phyloP scores from a whole-genome alignment of 345 rosid genomes.

The Citrus sp. region DNA sequence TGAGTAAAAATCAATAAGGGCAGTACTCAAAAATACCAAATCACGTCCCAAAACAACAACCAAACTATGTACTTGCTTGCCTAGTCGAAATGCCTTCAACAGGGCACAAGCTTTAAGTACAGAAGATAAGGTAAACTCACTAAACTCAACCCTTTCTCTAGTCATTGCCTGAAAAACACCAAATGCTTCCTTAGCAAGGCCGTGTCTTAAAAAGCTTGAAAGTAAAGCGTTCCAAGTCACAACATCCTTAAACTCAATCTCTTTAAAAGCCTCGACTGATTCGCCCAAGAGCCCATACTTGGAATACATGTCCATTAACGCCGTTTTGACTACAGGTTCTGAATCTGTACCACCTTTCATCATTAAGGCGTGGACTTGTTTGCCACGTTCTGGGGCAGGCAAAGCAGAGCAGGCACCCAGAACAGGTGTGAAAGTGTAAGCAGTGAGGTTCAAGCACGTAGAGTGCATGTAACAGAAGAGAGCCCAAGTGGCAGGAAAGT shows the following conservation, averaged over 20 bases:
- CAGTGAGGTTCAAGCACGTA: constrained; percentile 35
- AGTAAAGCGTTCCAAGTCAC: constrained; percentile 78
- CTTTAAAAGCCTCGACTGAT: constrained; percentile 49
- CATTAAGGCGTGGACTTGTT: constrained; percentile 74
- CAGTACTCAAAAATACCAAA: constrained; percentile 66
- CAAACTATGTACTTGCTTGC: constrained; percentile 73
- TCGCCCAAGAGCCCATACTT: constrained; percentile 47
- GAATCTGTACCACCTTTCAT: constrained; percentile 49
- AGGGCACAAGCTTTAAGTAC: constrained; percentile 62
- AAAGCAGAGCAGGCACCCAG: constrained; percentile 57
- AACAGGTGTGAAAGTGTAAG: constrained; percentile 67
- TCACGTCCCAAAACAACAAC: constrained; percentile 67
- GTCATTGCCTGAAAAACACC: constrained; percentile 52
- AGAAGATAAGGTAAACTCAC: constrained; percentile 71
- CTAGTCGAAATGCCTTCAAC: constrained; percentile 49
- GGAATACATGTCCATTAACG: constrained; percentile 69
- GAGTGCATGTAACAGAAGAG: constrained; percentile 42
- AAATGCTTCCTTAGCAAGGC: constrained; percentile 52
- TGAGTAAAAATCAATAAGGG: constrained; percentile 69
- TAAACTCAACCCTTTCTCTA: constrained; percentile 41
- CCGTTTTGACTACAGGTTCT: constrained; percentile 61
- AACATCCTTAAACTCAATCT: constrained; percentile 51
- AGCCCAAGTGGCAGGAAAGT: constrained; percentile 47
- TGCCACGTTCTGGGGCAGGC: constrained; percentile 44
- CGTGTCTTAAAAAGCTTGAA: constrained; percentile 54